Evolutionary conservation across 2,329 filamentous ascomycete species (phyloP).

Genomic region (Hymenoscyphus repandus): DNA sequence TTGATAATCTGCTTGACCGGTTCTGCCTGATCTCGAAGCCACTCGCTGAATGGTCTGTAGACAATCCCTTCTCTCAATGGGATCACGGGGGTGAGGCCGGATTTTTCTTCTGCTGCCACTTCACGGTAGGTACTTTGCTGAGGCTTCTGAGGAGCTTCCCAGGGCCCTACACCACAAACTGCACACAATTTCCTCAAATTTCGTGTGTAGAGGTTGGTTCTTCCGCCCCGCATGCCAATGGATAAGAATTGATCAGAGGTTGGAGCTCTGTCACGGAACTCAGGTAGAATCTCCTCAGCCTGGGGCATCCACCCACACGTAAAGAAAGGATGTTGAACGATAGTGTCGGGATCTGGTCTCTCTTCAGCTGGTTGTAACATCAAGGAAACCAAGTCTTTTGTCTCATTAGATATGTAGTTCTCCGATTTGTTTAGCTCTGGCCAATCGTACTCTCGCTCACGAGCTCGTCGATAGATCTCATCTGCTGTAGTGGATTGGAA

Average conservation of each 20-base stretch:
- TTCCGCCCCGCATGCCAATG: slow-evolving; percentile 39
- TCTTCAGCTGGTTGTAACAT: slow-evolving; percentile 72
- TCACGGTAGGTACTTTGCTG: slow-evolving; percentile 54
- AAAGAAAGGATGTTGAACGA: slow-evolving; percentile 78
- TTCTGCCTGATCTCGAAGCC: slow-evolving; percentile 46
- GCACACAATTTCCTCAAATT: slow-evolving; percentile 54
- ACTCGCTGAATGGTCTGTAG: slow-evolving; percentile 59
- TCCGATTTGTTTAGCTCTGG: slow-evolving; percentile 59
- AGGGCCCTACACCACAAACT: slow-evolving; percentile 55
- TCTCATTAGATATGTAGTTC: slow-evolving; percentile 68
- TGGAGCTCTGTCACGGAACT: slow-evolving; percentile 52
- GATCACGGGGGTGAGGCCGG: slow-evolving; percentile 57
- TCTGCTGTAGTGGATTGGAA: slow-evolving; percentile 90
- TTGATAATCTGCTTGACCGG: slow-evolving; percentile 1
- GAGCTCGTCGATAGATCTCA: slow-evolving; percentile 72
- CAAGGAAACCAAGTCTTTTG: slow-evolving; percentile 71
- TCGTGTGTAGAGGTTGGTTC: slow-evolving; percentile 33
- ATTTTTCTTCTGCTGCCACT: slow-evolving; percentile 63
- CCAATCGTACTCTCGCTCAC: slow-evolving; percentile 74
- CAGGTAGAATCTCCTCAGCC: slow-evolving; percentile 51
- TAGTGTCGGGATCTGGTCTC: slow-evolving; percentile 69
- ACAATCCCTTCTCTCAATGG: slow-evolving; percentile 57
- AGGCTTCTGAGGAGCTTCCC: slow-evolving; percentile 40
- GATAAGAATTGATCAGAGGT: slow-evolving; percentile 52
- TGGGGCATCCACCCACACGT: slow-evolving; percentile 67